These are phyloP conservation scores for Cutaneotrichosporon daszewskae DNA, from an alignment of 1,284 basidiomycete species.

Conservation along the genomic window DNA sequence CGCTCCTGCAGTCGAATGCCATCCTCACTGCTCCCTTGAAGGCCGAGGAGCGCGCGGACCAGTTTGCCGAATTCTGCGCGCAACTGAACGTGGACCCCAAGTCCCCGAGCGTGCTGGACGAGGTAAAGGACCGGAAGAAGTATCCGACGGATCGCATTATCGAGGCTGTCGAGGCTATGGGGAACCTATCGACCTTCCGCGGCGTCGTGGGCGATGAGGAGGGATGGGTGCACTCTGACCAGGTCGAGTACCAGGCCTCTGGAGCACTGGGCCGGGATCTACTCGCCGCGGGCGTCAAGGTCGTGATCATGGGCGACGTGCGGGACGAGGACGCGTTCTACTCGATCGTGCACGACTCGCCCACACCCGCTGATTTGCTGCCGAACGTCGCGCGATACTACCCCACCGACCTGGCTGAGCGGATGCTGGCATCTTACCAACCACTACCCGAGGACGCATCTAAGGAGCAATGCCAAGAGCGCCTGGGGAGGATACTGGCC, in stretches of 20 bases:
- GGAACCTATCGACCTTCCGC: slow-evolving; percentile 60
- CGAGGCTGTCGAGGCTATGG: slow-evolving; percentile 52
- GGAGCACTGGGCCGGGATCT: slow-evolving; percentile 57
- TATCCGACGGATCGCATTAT: slow-evolving; percentile 55
- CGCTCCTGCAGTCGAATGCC: slow-evolving; percentile 64
- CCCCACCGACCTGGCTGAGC: slow-evolving; percentile 50
- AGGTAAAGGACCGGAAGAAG: slow-evolving; percentile 53
- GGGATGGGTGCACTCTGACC: slow-evolving; percentile 55
- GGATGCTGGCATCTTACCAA: slow-evolving; percentile 52
- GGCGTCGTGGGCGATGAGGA: slow-evolving; percentile 57
- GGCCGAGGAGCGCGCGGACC: slow-evolving; percentile 55
- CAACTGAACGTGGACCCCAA: slow-evolving; percentile 56
- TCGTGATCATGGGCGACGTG: slow-evolving; percentile 62
- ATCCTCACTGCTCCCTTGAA: slow-evolving; percentile 54
- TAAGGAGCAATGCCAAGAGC: slow-evolving; percentile 49
- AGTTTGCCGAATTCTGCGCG: slow-evolving; percentile 59
- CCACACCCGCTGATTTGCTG: slow-evolving; percentile 51
- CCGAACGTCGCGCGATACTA: slow-evolving; percentile 62
- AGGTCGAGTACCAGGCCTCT: slow-evolving; percentile 63
- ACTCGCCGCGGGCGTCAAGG: slow-evolving; percentile 56
- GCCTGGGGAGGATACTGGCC: slow-evolving; percentile 56
- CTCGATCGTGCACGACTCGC: slow-evolving; percentile 59
- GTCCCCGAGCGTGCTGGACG: slow-evolving; percentile 51
- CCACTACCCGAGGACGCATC: slow-evolving; percentile 34
- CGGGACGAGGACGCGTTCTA: slow-evolving; percentile 62